phyloP scores from a whole-genome alignment of 2,329 filamentous ascomycete genomes.

The Botrytis paeoniae region DNA sequence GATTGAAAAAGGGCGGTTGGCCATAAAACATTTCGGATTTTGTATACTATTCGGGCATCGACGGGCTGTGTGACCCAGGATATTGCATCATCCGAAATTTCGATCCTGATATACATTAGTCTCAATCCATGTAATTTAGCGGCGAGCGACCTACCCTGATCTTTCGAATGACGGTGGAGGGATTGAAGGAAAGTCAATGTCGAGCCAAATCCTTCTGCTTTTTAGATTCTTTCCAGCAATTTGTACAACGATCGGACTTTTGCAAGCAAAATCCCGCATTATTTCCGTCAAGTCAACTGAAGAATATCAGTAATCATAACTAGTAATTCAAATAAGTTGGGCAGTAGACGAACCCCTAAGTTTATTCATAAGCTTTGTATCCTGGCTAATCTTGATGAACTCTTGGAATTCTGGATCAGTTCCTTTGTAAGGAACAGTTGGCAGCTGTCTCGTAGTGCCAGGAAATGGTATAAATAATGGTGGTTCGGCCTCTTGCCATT shows the following conservation, averaged over 20 bases:
- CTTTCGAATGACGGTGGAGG: constrained; percentile 59
- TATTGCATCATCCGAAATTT: constrained; percentile 49
- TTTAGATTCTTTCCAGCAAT: constrained; percentile 47
- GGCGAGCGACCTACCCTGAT: constrained; percentile 51
- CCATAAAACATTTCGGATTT: constrained; percentile 50
- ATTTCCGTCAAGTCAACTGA: constrained; percentile 47
- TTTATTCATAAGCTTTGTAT: constrained; percentile 45
- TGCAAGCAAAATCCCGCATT: constrained; percentile 44
- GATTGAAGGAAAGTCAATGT: constrained; percentile 56
- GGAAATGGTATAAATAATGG: constrained; percentile 61
- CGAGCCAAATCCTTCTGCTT: constrained; percentile 55
- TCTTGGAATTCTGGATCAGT: constrained; percentile 62
- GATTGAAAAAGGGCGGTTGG: constrained; percentile 52
- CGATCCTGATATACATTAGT: constrained; percentile 44
- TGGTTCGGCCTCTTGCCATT: constrained; percentile 45
- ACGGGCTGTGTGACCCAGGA: constrained; percentile 48
- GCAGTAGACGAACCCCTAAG: constrained; percentile 24
- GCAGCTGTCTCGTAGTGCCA: constrained; percentile 51
- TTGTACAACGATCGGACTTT: constrained; percentile 43
- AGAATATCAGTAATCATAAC: constrained; percentile 24
- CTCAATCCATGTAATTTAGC: not conserved
- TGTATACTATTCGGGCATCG: constrained; percentile 47
- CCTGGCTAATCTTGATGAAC: constrained; percentile 57
- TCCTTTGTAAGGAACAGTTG: constrained; percentile 51
- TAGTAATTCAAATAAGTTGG: not conserved